phyloP scores from a whole-genome alignment of 352 stramenopile genomes.

The Phytophthora cactorum region DNA sequence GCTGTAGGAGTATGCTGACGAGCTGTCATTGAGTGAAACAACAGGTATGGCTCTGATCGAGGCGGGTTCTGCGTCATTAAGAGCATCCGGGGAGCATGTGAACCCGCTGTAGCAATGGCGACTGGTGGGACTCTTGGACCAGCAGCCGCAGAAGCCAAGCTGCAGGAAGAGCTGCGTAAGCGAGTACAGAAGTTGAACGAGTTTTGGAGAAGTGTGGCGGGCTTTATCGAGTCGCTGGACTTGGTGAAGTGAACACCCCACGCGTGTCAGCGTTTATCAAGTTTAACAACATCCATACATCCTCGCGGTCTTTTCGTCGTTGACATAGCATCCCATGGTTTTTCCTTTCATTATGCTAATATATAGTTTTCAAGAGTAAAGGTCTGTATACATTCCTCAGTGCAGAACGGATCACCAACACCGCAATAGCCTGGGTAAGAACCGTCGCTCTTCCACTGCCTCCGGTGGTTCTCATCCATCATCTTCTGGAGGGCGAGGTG shows the following conservation, averaged over 20 bases:
- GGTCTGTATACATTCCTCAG: conserved; percentile 23
- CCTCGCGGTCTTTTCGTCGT: background rate
- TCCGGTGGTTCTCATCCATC: background rate
- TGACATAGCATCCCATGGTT: background rate
- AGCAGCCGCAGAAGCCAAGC: conserved; percentile 25
- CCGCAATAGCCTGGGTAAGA: conserved; percentile 31
- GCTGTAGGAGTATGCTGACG: conserved; percentile 33
- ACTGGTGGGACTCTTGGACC: background rate
- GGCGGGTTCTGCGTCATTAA: background rate
- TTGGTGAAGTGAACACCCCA: background rate
- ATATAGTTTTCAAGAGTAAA: conserved; percentile 7
- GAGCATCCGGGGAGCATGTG: conserved; percentile 1
- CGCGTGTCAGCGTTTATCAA: conserved; percentile 1
- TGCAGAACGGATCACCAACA: conserved; percentile 9
- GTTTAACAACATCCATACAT: conserved; percentile 19
- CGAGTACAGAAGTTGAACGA: conserved; percentile 31
- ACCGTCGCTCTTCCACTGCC: conserved; percentile 3
- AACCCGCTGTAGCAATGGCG: background rate
- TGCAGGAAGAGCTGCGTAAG: conserved; percentile 39
- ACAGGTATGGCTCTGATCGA: conserved; percentile 10
- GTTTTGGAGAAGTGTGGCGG: conserved; percentile 37
- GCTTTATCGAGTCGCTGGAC: conserved; percentile 34
- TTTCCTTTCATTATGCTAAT: conserved; percentile 8
- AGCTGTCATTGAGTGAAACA: conserved; percentile 5
- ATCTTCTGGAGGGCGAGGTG: conserved; percentile 10